Evolutionary conservation across 2,329 filamentous ascomycete genomes (phyloP), one percentile per base, ranked within the genome.

Genomic region (Colletotrichum kahawae): DNA sequence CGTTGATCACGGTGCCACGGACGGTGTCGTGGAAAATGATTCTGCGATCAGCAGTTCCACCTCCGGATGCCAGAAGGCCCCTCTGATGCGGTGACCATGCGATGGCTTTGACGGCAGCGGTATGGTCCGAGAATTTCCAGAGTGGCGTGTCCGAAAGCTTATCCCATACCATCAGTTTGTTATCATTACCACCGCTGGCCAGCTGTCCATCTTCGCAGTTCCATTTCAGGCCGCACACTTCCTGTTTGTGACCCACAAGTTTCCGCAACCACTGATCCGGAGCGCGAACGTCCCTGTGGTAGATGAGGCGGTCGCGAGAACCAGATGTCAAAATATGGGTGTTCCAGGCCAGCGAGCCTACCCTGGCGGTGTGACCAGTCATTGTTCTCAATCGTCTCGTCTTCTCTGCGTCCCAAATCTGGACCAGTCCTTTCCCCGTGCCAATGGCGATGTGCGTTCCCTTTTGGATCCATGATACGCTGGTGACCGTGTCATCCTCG

Each of bases 101-200:
- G 77, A 99, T 98, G 6, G 97, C 97, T 84, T 99, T 99, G 67
- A 99, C 97, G 10, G 97, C 97, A 14, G 97, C 97, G 43, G 94
- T 96, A 83, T 99, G 97, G 77, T 98, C 96, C 21, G 94, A 94
- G 84, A 98, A 98, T 79, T 98, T 97, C 89, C 95, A 98, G 4
- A 97, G 89, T 1, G 97, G 97, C 9, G 95, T 95, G 79, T 97
- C 94, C n/a, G 93, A 95, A 74, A 98, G 90, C 82, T 97, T 97
- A 81, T 99, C 97, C 97, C 97, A 99, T 29, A 99, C 95, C 91
- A 98, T 97, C 60, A 99, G 89, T 83, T 98, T 98, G 87, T 99
- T 99, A 87, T 99, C 97, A 84, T 99, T 99, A 7, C 97, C 97
- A 65, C 97, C 97, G 70, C 95, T 98, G 14, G 97, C 97, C 31